Evolutionary conservation across 2,329 filamentous ascomycete species (phyloP).

Genomic region (Colletotrichum magnum): DNA sequence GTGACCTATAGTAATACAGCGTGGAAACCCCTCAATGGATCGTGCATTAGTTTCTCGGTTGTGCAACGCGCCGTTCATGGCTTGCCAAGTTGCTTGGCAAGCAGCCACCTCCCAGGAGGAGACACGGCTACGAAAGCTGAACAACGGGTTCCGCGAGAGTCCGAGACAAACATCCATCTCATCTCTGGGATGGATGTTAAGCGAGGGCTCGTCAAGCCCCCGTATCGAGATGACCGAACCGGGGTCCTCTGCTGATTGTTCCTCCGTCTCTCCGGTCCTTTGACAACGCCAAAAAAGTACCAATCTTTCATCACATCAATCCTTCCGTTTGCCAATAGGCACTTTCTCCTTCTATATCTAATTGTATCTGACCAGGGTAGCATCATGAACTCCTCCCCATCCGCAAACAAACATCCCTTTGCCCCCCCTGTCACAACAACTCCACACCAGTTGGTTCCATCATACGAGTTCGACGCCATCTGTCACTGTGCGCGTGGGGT

Average conservation of each 20-base stretch:
- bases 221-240: constrained; percentile 10
- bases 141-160: background rate
- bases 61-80: background rate
- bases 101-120: no score
- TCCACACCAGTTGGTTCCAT: background rate
- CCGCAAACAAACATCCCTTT: background rate
- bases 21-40: no score
- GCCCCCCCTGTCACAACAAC: background rate
- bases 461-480: background rate
- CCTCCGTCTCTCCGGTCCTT: background rate
- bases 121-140: no score
- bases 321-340: background rate
- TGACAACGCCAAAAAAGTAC: background rate
- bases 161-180: no score
- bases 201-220: background rate
- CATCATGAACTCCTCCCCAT: background rate
- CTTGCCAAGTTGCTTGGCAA: background rate
- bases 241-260: background rate
- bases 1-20: background rate
- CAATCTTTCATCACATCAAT: background rate
- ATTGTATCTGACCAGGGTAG: background rate
- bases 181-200: background rate
- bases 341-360: background rate
- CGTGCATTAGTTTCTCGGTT: no score
- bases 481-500: background rate